Conservation (phyloP, 2,329 filamentous ascomycete species). For the Aaosphaeria pasadenensis region DNA sequence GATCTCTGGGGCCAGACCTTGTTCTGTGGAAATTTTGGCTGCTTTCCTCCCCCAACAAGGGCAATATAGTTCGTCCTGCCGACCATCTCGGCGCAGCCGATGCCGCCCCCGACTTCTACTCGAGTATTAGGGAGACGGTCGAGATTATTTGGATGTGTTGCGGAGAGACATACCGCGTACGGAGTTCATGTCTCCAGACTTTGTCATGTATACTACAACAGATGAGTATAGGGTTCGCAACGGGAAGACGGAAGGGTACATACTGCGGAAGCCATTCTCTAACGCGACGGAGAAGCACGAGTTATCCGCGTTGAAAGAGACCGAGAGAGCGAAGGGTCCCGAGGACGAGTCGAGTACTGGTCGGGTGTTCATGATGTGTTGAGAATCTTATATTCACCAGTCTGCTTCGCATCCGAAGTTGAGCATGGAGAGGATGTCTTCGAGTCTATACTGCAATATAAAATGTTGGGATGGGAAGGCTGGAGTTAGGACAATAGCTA, state of each 20-base stretch:
- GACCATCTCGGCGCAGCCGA: slow-evolving; percentile 83
- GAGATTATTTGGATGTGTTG: background rate
- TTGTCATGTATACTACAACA: slow-evolving; percentile 27
- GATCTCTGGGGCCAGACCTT: slow-evolving; percentile 55
- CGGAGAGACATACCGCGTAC: slow-evolving; percentile 22
- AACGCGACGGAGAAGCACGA: slow-evolving; percentile 86
- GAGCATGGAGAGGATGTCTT: too few relatives aligned
- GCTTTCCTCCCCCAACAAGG: slow-evolving; percentile 81
- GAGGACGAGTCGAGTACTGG: slow-evolving; percentile 76
- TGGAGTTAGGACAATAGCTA: too few relatives aligned
- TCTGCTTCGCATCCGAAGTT: too few relatives aligned
- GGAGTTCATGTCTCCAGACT: slow-evolving; percentile 26
- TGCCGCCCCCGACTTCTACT: slow-evolving; percentile 56
- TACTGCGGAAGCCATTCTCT: slow-evolving; percentile 82
- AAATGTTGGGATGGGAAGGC: too few relatives aligned
- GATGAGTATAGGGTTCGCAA: slow-evolving; percentile 1
- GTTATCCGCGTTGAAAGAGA: slow-evolving; percentile 80
- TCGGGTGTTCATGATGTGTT: slow-evolving; percentile 78
- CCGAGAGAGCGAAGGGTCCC: slow-evolving; percentile 73
- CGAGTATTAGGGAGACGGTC: slow-evolving; percentile 11
- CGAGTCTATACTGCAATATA: too few relatives aligned
- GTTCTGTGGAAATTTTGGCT: slow-evolving; percentile 82
- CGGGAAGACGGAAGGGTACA: slow-evolving; percentile 25
- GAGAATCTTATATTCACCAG: too few relatives aligned
- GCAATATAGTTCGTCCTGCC: slow-evolving; percentile 83